Evolutionary conservation across 1,139 yeast genomes (phyloP).

Genomic region (Meyerozyma guilliermondii): DNA sequence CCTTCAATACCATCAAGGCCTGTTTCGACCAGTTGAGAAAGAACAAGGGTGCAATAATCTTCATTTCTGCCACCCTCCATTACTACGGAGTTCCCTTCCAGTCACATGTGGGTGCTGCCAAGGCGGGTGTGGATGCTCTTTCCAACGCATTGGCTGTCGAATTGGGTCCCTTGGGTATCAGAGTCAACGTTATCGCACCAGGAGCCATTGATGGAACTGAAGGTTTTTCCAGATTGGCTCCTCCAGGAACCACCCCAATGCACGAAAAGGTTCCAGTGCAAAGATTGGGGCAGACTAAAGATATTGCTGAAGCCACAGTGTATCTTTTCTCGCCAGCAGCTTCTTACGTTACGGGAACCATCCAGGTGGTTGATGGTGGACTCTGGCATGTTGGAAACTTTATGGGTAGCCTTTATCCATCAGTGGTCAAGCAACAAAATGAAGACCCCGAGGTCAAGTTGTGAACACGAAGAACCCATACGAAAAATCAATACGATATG

Average conservation of each 20-base stretch:
- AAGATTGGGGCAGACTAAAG: slow-evolving; percentile 67
- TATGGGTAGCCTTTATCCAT: slow-evolving; percentile 32
- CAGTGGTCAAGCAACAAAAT: slow-evolving; percentile 23
- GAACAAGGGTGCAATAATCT: slow-evolving; percentile 67
- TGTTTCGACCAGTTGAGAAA: slow-evolving; percentile 57
- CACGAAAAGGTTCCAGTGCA: slow-evolving; percentile 63
- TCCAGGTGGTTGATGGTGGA: slow-evolving; percentile 85
- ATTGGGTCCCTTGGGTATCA: slow-evolving; percentile 80
- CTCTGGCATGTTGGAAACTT: slow-evolving; percentile 72
- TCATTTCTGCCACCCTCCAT: slow-evolving; percentile 83
- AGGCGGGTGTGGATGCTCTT: slow-evolving; percentile 88
- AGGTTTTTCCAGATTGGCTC: slow-evolving; percentile 58
- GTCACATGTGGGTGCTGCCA: slow-evolving; percentile 85
- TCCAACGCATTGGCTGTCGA: slow-evolving; percentile 82
- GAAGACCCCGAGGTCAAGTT: slow-evolving; percentile 15
- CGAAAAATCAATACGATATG: too few species aligned
- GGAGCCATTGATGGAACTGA: slow-evolving; percentile 82
- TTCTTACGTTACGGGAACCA: slow-evolving; percentile 69
- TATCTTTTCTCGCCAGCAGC: slow-evolving; percentile 83
- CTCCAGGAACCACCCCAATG: slow-evolving; percentile 33
- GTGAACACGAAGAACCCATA: too few species aligned
- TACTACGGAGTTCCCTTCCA: slow-evolving; percentile 85
- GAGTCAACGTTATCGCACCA: slow-evolving; percentile 81
- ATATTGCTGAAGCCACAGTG: slow-evolving; percentile 86
- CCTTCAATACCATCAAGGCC: slow-evolving; percentile 84